Evolutionary conservation across 2,329 filamentous ascomycete genomes (phyloP), one percentile per base, ranked within the genome.

Genomic region (Fusarium brevicatenulatum): DNA sequence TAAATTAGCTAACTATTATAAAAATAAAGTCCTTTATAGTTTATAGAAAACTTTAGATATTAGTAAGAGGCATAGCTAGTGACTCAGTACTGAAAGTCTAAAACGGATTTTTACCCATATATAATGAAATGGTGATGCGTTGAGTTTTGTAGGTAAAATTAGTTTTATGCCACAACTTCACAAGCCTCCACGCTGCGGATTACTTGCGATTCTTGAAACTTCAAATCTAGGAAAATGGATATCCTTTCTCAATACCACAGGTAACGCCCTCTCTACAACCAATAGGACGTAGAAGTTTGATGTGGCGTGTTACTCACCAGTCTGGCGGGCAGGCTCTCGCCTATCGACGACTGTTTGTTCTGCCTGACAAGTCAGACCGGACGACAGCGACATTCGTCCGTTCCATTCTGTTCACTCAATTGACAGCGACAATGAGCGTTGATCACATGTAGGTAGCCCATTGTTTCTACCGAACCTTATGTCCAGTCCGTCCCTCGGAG

Each of bases 401-500:
- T 28, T 28, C 23, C 13, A 4, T 7, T 1, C 23, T 28, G 1
- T 4, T 8, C 12, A 7, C 0, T 28, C 12, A 46, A 47, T 28
- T 21, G 12, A 15, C 6, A 46, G 18, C 8, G 5, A 8, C 3
- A 23, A 23, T 9, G 5, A 23, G n/a, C 9, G 10, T 7, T 13
- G 0, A 28, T 28, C 5, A 19, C 43, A 13, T 23, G 1, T 5
- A 23, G 4, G 5, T 2, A 7, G 0, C 21, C 25, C 28, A 8
- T 0, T 21, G 12, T 5, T 32, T 32, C 2, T 50, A 5, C 4
- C 5, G 7, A 13, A 23, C 16, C 11, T 19, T 13, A 23, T 34
- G 21, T 4, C 0, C 6, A 50, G 21, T 23, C 0, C 3, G 21
- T 23, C 0, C 3, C 30, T 8, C 11, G 47, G n/a, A 52, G 30